Percentiles rank a stretch among this genome's conserved stretches.
Conservation (phyloP, 306 rosid genomes). For the Datisca glomerata region DNA sequence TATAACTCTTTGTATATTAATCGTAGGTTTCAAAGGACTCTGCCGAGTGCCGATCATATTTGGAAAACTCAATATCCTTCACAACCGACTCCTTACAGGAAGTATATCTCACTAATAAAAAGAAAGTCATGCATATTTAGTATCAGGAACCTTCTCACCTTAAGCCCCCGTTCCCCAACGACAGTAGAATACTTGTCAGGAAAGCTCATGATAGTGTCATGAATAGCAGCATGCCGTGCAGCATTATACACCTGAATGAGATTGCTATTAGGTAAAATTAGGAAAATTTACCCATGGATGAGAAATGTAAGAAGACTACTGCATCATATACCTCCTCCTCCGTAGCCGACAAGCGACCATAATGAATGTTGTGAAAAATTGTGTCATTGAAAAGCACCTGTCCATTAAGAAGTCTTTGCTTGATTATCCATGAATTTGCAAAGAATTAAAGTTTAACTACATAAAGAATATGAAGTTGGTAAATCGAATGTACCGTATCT, state of each 20-base stretch:
- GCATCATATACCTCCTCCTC: constrained; percentile 63
- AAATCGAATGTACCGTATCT: constrained; percentile 60
- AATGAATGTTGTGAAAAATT: constrained; percentile 82
- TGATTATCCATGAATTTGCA: constrained; percentile 1
- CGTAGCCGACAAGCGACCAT: constrained; percentile 78
- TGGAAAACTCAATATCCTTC: background rate
- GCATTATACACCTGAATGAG: constrained; percentile 75
- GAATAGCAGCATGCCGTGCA: constrained; percentile 83
- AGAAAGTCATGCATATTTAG: background rate
- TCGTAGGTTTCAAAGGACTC: background rate
- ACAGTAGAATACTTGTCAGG: constrained; percentile 72
- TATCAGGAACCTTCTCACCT: constrained; percentile 36
- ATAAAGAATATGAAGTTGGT: constrained; percentile 1
- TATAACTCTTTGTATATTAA: background rate
- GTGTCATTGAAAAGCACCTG: constrained; percentile 97
- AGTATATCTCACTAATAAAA: background rate
- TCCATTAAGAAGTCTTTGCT: constrained; percentile 15
- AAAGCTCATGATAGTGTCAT: constrained; percentile 81
- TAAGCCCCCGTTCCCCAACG: constrained; percentile 97
- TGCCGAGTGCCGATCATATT: background rate
- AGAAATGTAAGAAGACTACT: constrained; percentile 9
- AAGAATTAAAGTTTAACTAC: constrained; percentile 6
- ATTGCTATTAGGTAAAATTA: constrained; percentile 6
- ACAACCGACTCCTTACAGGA: background rate
- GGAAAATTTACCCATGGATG: constrained; percentile 3